Conservation (phyloP, 331 rosid species). For the Telfairia occidentalis region DNA sequence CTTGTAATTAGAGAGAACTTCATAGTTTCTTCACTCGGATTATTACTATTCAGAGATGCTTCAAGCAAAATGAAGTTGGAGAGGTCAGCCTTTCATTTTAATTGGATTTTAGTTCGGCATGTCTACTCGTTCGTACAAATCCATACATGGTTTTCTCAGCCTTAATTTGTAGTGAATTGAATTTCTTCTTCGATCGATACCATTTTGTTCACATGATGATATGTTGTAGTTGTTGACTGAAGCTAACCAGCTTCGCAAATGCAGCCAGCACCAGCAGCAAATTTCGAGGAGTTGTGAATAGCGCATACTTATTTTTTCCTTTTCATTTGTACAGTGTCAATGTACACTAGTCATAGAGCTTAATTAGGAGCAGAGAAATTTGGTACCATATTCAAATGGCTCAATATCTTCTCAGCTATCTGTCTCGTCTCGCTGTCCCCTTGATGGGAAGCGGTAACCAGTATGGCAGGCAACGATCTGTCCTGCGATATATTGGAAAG, state of each 20-base stretch:
- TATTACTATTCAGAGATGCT: neutral
- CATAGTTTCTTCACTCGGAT: neutral
- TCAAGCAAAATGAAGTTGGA: neutral
- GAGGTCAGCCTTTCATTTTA: neutral
- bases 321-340: neutral
- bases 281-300: neutral
- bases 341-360: neutral
- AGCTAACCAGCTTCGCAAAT: neutral
- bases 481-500: conserved; percentile 28
- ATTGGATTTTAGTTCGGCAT: neutral
- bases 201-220: neutral
- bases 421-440: conserved; percentile 26
- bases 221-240: neutral
- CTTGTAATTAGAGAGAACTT: too few relatives aligned
- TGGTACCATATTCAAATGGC: conserved; percentile 35
- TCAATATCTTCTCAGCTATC: conserved; percentile 34
- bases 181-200: neutral
- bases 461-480: conserved; percentile 24
- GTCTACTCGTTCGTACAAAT: neutral
- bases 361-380: conserved; percentile 9
- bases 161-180: neutral
- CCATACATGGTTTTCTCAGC: neutral
- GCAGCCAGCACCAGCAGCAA: neutral
- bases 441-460: conserved; percentile 35
- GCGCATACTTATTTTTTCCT: neutral